These are phyloP conservation scores for Trichothecium sympodiale DNA, from an alignment of 2,329 filamentous ascomycete genomes.

Conservation along the genomic window DNA sequence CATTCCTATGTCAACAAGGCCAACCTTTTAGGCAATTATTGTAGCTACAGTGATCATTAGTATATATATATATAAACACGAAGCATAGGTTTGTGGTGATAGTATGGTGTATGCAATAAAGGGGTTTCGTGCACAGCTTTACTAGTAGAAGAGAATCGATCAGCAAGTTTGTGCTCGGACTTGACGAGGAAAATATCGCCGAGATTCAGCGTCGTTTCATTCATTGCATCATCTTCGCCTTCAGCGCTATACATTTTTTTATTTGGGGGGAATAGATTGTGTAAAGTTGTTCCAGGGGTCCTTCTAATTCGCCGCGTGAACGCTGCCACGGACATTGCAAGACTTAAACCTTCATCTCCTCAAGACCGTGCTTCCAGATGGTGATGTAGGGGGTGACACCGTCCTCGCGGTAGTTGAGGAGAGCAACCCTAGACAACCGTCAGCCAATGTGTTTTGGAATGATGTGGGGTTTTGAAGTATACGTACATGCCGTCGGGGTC, in stretches of 20 bases:
- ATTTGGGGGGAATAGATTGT: not conserved
- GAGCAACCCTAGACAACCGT: conserved; percentile 52
- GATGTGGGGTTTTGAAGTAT: not conserved
- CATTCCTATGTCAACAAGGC: conserved; percentile 39
- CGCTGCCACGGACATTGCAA: conserved; percentile 8
- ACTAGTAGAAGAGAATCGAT: too few species aligned
- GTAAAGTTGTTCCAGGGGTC: too few species aligned
- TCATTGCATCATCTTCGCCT: not conserved
- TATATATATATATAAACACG: too few species aligned
- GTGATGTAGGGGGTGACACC: conserved; percentile 81
- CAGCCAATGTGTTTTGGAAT: conserved; percentile 2
- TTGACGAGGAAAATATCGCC: not conserved
- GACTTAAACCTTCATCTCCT: conserved; percentile 79
- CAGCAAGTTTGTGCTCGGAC: too few species aligned
- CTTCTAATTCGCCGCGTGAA: too few species aligned
- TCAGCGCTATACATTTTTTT: not conserved
- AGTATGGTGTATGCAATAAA: too few species aligned
- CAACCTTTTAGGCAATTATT: conserved; percentile 24
- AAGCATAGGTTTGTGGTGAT: too few species aligned
- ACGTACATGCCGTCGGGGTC: conserved; percentile 87
- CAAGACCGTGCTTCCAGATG: conserved; percentile 91
- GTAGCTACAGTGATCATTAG: too few species aligned
- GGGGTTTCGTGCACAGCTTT: too few species aligned
- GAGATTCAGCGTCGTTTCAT: not conserved
- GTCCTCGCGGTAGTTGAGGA: conserved; percentile 97